These are phyloP conservation scores for Pachyrhizus erosus DNA, from an alignment of 306 rosid species.

Conservation along the genomic window DNA sequence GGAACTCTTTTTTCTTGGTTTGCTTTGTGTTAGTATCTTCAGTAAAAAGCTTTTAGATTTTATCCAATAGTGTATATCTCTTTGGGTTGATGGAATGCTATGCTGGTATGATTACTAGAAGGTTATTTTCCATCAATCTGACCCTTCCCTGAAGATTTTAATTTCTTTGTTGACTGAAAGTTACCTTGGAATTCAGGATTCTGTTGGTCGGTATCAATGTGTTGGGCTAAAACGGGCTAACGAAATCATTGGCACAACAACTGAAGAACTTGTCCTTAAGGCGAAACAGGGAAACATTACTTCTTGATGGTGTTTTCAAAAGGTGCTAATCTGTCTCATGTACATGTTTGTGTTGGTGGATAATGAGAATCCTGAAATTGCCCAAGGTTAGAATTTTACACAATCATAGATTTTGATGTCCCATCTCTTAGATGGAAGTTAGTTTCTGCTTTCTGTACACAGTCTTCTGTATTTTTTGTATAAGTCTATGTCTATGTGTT, in stretches of 20 bases:
- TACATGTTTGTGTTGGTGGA: conserved; percentile 36
- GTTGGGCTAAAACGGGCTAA: conserved; percentile 90
- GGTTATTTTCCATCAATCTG: not conserved
- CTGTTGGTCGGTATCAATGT: conserved; percentile 77
- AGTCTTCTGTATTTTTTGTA: conserved; percentile 8
- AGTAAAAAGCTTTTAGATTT: conserved; percentile 8
- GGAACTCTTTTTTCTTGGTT: not conserved
- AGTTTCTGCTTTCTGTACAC: conserved; percentile 21
- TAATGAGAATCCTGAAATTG: conserved; percentile 37
- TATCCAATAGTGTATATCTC: not conserved
- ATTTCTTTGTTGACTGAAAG: conserved; percentile 28
- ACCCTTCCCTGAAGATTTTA: conserved; percentile 4
- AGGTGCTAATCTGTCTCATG: conserved; percentile 32
- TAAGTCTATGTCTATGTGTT: conserved; percentile 10
- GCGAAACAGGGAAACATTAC: conserved; percentile 59
- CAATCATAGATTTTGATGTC: conserved; percentile 5
- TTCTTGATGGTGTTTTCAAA: conserved; percentile 39
- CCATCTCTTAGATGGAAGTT: conserved; percentile 30
- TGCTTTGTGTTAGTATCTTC: not conserved
- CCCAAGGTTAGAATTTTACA: not conserved
- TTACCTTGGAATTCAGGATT: conserved; percentile 64
- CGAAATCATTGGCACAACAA: conserved; percentile 91
- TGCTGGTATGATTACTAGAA: conserved; percentile 3
- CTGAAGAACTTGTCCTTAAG: conserved; percentile 87
- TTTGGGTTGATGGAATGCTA: not conserved